phyloP scores from a whole-genome alignment of 1,284 basidiomycete species.

The Cystobasidium sp. region DNA sequence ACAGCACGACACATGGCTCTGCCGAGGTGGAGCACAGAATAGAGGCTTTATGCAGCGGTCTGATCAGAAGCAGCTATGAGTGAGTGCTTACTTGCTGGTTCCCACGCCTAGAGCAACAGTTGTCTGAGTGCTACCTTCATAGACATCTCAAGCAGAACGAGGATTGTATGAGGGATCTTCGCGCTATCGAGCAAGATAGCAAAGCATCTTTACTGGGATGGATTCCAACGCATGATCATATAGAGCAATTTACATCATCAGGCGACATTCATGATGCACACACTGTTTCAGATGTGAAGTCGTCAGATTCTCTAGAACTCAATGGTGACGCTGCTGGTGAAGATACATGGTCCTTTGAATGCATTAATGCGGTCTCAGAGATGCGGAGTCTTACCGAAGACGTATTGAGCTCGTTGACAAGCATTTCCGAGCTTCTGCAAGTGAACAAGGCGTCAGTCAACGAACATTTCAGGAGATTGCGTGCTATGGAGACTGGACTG shows the following conservation, averaged over 20 bases:
- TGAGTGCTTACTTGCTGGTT: not conserved
- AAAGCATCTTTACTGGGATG: not conserved
- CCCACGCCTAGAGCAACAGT: not conserved
- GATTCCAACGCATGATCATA: not conserved
- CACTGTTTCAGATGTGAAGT: too few relatives aligned
- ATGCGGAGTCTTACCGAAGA: conserved; percentile 22
- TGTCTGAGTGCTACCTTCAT: not conserved
- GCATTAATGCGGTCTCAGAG: not conserved
- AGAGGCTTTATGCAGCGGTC: conserved; percentile 3
- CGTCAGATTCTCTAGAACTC: not conserved
- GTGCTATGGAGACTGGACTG: conserved; percentile 14
- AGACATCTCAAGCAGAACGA: conserved; percentile 7
- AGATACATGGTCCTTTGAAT: not conserved
- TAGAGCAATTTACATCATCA: not conserved
- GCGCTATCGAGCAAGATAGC: not conserved
- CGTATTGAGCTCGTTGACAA: not conserved
- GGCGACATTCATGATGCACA: not conserved
- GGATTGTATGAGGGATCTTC: not conserved
- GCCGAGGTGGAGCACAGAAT: not conserved
- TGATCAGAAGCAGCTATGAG: conserved; percentile 18
- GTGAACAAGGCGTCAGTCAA: conserved; percentile 33
- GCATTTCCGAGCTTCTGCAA: conserved; percentile 20
- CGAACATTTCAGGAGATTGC: conserved; percentile 25
- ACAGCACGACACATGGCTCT: not conserved
- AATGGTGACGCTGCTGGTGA: not conserved